Percentiles rank a stretch among this genome's conserved stretches.
Evolutionary conservation across 805 yeast genomes (phyloP).

Genomic region (Nakazawaea wickerhamii): DNA sequence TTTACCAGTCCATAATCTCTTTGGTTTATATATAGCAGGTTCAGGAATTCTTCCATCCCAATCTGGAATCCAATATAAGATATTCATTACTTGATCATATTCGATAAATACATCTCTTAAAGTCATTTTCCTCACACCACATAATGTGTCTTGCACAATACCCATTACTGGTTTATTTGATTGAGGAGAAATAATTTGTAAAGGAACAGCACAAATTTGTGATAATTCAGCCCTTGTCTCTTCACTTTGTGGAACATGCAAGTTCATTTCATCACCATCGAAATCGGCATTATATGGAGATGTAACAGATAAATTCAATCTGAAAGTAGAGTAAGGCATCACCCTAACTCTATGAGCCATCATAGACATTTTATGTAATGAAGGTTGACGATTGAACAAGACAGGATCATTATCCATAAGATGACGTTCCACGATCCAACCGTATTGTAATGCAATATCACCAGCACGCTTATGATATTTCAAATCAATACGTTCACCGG

Average conservation of each 20-base stretch:
- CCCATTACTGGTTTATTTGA: constrained; percentile 99
- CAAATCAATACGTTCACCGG: constrained; percentile 97
- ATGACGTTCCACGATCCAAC: constrained; percentile 99
- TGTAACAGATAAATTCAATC: constrained; percentile 93
- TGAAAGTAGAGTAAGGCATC: constrained; percentile 97
- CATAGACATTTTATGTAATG: constrained; percentile 99
- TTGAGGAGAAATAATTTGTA: constrained; percentile 97
- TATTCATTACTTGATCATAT: constrained; percentile 92
- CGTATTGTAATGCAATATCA: constrained; percentile 94
- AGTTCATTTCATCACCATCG: constrained; percentile 99
- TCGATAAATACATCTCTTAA: constrained; percentile 84
- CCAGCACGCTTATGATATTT: constrained; percentile 98
- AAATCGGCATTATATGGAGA: constrained; percentile 99
- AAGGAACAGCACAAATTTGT: constrained; percentile 93
- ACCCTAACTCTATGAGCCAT: constrained; percentile 98
- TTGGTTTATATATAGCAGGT: constrained; percentile 91
- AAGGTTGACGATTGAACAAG: constrained; percentile 97
- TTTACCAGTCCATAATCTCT: constrained; percentile 97
- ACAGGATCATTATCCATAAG: constrained; percentile 97
- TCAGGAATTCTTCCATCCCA: constrained; percentile 99
- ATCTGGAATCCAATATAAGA: constrained; percentile 94
- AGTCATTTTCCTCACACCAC: constrained; percentile 96
- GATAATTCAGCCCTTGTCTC: constrained; percentile 96
- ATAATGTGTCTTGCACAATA: constrained; percentile 96
- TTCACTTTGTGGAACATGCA: constrained; percentile 97